Base-by-base conservation (phyloP, 345 rosid genomes). In the Euphorbia lathyris region DNA sequence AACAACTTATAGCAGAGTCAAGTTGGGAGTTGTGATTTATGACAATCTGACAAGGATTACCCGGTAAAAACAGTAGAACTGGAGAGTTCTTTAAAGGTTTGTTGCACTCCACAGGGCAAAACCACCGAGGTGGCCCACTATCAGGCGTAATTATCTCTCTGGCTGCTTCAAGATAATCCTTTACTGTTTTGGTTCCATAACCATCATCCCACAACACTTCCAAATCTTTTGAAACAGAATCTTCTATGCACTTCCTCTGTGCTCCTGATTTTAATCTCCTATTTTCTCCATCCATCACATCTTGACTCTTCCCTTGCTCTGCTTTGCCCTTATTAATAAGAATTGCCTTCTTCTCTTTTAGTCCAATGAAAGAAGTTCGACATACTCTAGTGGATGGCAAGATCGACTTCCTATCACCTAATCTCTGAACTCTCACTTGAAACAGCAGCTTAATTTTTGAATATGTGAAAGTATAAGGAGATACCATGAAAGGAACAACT, bases 51-150 rank as follows among this genome's bases (percentile, higher is more conserved):
- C 55, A 36, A 40, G 26, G 45, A 40, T 86, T 86, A 90, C 98
- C 88, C 26, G 97, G 97, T 79, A 88, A 79, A 80, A 88, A 91
- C 66, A 94, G 79, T 64, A 91, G 90, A 65, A 79, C 59, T n/a
- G 98, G 93, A 71, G 92, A 87, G 79, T 79, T 84, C 71, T 83
- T 74, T 26, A 85, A 48, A 0, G 97, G 96, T 23, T 63, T 74
- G 22, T 92, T 93, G 73, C 98, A 85, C 53, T 87, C 98, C 36
- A 86, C 78, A 0, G 97, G 97, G 79, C 87, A 87, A 81, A 94
- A 88, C 98, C 97, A 94, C 74, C 92, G 82, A 22, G 96, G 96
- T 27, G 91, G 88, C 32, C 97, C 98, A 9, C 95, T 88, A 26
- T 88, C 96, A 12, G 82, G 80, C 71, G 68, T 87, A 74, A 87